phyloP scores from a whole-genome alignment of 1,284 basidiomycete genomes.

The Irpex lacteus region DNA sequence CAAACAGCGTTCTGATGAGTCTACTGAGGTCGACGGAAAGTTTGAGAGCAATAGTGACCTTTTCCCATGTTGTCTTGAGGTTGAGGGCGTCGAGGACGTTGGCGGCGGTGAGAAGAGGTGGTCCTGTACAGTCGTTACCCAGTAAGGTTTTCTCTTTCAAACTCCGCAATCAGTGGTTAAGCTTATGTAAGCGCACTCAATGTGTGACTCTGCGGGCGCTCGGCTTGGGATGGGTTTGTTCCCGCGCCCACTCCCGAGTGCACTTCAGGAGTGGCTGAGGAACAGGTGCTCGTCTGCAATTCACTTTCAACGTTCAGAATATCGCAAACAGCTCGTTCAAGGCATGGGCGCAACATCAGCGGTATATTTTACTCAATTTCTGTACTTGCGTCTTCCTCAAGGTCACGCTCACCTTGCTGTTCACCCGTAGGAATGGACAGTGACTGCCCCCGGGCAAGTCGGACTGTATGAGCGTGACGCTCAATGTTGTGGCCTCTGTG shows the following conservation, averaged over 20 bases:
- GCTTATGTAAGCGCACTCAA: not conserved
- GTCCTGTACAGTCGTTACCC: constrained; percentile 11
- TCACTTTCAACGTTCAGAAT: too few species aligned
- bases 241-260: not conserved
- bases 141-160: constrained; percentile 3
- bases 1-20: constrained; percentile 3
- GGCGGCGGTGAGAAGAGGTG: constrained; percentile 17
- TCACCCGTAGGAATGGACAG: not conserved
- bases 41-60: constrained; percentile 37
- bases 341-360: not conserved
- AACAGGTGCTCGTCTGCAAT: too few species aligned
- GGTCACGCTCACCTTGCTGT: not conserved
- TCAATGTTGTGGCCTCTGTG: not conserved
- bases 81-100: constrained; percentile 24
- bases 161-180: not conserved
- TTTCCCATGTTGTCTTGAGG: constrained; percentile 64
- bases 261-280: too few species aligned
- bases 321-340: too few species aligned
- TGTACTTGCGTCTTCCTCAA: not conserved
- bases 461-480: not conserved
- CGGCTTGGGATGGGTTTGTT: not conserved
- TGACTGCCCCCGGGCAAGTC: not conserved
- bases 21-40: constrained; percentile 4
- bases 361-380: not conserved
- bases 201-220: not conserved